A percentile compares a stretch with the other conserved stretches of the same genome.
Conservation (phyloP, 192 early-diverging fungal species). For the Chytriomyces sp. region DNA sequence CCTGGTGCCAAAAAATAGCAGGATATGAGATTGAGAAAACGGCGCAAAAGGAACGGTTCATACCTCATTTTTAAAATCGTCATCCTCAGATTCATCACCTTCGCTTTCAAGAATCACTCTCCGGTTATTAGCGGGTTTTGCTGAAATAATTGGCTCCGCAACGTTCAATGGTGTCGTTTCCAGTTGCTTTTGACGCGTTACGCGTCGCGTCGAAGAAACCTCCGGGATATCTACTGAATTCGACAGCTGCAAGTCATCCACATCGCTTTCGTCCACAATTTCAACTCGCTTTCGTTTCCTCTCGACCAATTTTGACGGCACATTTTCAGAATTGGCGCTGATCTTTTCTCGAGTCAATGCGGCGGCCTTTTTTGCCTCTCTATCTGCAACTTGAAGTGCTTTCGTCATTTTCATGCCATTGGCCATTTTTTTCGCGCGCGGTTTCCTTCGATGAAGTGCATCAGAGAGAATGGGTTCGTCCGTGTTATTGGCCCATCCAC, state of each 20-base stretch:
- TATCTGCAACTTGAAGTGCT: background rate
- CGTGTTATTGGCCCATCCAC: constrained; percentile 10
- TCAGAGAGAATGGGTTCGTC: background rate
- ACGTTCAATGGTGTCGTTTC: background rate
- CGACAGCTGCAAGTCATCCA: background rate
- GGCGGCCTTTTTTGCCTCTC: background rate
- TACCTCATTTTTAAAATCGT: too few species aligned
- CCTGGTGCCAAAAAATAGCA: background rate
- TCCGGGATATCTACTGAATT: background rate
- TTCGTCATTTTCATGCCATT: constrained; percentile 23
- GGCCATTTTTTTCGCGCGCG: constrained; percentile 10
- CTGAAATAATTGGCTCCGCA: background rate
- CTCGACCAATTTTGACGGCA: too few species aligned
- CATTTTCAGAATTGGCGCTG: background rate
- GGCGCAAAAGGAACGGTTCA: too few species aligned
- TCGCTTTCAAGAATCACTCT: too few species aligned
- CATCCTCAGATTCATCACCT: too few species aligned
- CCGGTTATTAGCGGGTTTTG: background rate
- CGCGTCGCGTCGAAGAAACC: background rate
- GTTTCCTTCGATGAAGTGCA: background rate
- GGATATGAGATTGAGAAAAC: too few species aligned
- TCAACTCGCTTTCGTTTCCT: constrained; percentile 1
- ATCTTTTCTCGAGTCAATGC: background rate
- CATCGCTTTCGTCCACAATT: background rate
- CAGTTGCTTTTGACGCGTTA: background rate